A percentile compares a stretch with the other conserved stretches of the same genome.
Conservation (phyloP, 768 basidiomycete genomes). For the Xerocomellus chrysenteron region DNA sequence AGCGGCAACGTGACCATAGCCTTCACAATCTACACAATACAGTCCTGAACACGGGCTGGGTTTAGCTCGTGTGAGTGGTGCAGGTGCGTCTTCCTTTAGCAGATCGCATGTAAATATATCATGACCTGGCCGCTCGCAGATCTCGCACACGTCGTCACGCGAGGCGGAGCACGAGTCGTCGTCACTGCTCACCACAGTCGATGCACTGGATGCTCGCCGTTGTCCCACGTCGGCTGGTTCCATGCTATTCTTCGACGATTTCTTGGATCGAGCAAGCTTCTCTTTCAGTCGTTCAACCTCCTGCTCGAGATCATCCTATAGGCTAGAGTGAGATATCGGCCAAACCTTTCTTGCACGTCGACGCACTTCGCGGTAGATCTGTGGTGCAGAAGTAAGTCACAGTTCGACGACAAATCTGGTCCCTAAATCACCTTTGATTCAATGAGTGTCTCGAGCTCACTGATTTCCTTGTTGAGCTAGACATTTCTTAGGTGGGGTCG, state of each 20-base stretch:
- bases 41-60: slow-evolving; percentile 34
- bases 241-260: slow-evolving; percentile 47
- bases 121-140: slow-evolving; percentile 82
- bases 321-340: slow-evolving; percentile 12
- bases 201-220: slow-evolving; percentile 20
- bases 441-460: slow-evolving; percentile 89
- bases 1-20: slow-evolving; percentile 67
- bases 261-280: slow-evolving; percentile 59
- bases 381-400: slow-evolving; percentile 5
- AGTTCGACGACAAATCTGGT: not conserved
- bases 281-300: slow-evolving; percentile 78
- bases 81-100: slow-evolving; percentile 53
- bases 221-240: slow-evolving; percentile 37
- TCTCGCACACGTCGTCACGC: slow-evolving; percentile 69
- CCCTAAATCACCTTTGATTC: slow-evolving; percentile 74
- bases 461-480: slow-evolving; percentile 88
- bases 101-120: slow-evolving; percentile 84
- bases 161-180: slow-evolving; percentile 21
- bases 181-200: slow-evolving; percentile 25
- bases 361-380: slow-evolving; percentile 84
- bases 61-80: slow-evolving; percentile 22
- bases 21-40: slow-evolving; percentile 86
- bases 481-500: slow-evolving; percentile 1
- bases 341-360: not conserved
- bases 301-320: slow-evolving; percentile 81